Base-by-base conservation (phyloP, 495 filamentous ascomycete genomes). In the Acidomyces sp. region DNA sequence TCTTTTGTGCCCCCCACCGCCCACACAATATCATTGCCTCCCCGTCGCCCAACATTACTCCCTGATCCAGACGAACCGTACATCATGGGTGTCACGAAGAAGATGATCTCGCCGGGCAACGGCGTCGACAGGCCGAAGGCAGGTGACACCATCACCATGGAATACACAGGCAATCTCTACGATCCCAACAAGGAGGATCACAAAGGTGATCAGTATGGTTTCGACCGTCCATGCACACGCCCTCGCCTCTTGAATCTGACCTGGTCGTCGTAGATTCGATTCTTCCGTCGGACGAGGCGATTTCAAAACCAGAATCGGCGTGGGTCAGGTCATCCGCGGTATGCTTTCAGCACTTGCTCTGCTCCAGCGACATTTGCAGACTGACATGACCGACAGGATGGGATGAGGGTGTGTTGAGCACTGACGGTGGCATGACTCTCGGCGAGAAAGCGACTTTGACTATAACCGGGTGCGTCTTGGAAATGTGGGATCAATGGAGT, bases 121-220 rank as follows among this genome's bases (percentile, higher is more conserved):
- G 64, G 62, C 42, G 64, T 62, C 12, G 55, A 70, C 29, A 69
- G 60, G 54, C 81, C 84, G 31, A 50, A 61, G 48, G 55, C 57
- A 12, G 78, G 80, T 17, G 74, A 86, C 56, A 66, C 55, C 12
- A 79, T 92, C 52, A 71, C 70, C 49, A 85, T 93, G 50, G 77
- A 82, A 60, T 93, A 90, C 66, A 84, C 78, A 16, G 85, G 85
- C 47, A 85, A 72, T 62, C 67, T 92, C 31, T 80, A 80, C 63
- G 80, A 87, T 30, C 9, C 19, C 9, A 44, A 26, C 22, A 25
- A 48, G 55, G 24, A 58, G 1, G 53, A 58, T 38, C 62, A 67
- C 37, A 68, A 66, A 64, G 70, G 70, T 37, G 60, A 56, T 23
- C 56, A 71, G 72, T 75, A 56, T 43, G 67, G 54, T 12, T n/a